These are phyloP conservation scores for Mallotus repandus DNA, from an alignment of 441 rosid species.

Conservation along the genomic window DNA sequence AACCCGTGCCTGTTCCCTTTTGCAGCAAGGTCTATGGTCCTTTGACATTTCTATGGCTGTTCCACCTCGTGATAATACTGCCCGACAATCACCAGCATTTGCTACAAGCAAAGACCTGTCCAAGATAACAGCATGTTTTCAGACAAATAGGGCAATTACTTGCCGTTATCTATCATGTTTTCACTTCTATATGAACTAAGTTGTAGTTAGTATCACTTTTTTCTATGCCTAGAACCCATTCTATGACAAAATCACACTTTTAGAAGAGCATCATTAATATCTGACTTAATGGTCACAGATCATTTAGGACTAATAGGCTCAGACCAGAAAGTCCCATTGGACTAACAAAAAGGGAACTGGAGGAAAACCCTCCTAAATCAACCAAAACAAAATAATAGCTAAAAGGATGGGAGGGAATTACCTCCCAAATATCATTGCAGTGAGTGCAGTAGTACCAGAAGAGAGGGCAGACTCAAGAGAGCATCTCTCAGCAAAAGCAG, in stretches of 20 bases:
- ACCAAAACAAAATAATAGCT: background rate
- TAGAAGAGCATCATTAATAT: background rate
- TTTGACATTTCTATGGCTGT: slow-evolving; percentile 53
- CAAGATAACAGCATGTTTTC: slow-evolving; percentile 10
- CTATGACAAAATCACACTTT: background rate
- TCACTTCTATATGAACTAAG: background rate
- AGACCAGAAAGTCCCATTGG: background rate
- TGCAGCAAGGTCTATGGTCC: slow-evolving; percentile 63
- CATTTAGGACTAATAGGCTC: background rate
- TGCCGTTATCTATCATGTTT: background rate
- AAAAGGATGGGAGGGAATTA: slow-evolving; percentile 23
- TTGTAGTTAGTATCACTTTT: background rate
- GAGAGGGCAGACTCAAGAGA: slow-evolving; percentile 35
- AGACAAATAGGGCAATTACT: background rate
- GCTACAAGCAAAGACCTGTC: slow-evolving; percentile 69
- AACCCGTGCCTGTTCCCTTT: slow-evolving; percentile 41
- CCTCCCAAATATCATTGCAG: slow-evolving; percentile 82
- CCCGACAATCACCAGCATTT: slow-evolving; percentile 78
- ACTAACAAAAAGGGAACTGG: background rate
- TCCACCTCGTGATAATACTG: slow-evolving; percentile 59
- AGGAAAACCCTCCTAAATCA: background rate
- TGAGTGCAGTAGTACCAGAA: slow-evolving; percentile 72
- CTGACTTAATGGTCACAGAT: background rate
- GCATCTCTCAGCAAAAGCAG: slow-evolving; percentile 51
- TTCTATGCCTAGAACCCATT: background rate